phyloP scores from a whole-genome alignment of 768 basidiomycete genomes.

The Pholiota molesta region DNA sequence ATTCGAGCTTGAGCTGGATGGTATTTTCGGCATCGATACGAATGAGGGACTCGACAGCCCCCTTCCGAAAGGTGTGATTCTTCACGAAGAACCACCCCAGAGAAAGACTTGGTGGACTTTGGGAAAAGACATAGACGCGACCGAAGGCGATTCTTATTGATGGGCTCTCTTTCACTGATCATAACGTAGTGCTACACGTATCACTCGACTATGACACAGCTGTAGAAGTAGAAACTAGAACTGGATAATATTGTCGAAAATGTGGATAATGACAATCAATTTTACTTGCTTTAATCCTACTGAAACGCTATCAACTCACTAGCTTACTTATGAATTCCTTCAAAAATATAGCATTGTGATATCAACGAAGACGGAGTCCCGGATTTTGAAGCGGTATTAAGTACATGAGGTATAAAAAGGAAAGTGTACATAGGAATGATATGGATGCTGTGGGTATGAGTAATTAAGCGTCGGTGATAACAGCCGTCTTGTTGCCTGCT shows the following conservation, averaged over 20 bases:
- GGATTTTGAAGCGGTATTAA: neutral
- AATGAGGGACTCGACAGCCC: neutral
- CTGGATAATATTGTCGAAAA: too few species aligned
- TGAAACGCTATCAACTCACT: too few species aligned
- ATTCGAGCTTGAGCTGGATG: constrained; percentile 5
- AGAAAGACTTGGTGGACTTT: constrained; percentile 3
- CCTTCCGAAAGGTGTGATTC: neutral
- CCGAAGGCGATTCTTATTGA: constrained; percentile 7
- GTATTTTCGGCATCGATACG: neutral
- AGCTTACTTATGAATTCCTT: neutral
- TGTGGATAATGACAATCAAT: too few species aligned
- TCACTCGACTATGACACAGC: too few species aligned
- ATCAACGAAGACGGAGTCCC: neutral
- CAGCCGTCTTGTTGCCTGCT: constrained; percentile 11
- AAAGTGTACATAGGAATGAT: constrained; percentile 2
- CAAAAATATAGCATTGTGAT: neutral
- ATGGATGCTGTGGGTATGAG: neutral
- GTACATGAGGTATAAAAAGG: constrained; percentile 1
- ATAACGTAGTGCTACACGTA: too few species aligned
- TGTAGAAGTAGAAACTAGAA: too few species aligned
- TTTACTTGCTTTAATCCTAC: too few species aligned
- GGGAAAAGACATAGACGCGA: constrained; percentile 1
- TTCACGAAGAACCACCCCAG: neutral
- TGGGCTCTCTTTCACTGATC: too few species aligned
- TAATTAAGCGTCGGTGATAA: constrained; percentile 11